These are phyloP conservation scores for Euclidium syriacum DNA, from an alignment of 345 rosid genomes.

Conservation along the genomic window DNA sequence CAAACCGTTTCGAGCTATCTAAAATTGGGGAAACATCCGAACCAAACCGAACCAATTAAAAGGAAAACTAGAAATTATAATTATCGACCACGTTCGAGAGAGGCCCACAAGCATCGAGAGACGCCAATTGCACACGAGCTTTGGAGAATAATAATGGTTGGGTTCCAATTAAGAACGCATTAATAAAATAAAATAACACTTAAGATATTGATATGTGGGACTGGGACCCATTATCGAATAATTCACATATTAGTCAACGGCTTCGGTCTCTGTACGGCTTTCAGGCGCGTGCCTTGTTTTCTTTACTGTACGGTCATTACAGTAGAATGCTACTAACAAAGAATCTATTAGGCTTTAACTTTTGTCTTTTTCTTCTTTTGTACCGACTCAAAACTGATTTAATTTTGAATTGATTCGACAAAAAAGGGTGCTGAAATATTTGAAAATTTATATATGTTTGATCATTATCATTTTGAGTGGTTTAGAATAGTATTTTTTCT, in stretches of 20 bases:
- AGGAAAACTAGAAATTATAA: too few species aligned
- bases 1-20: too few species aligned
- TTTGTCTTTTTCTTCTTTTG: background rate
- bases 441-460: too few species aligned
- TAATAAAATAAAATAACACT: background rate
- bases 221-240: slow-evolving; percentile 13
- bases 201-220: background rate
- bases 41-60: too few species aligned
- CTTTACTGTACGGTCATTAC: slow-evolving; percentile 27
- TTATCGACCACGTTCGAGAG: background rate
- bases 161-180: slow-evolving; percentile 32
- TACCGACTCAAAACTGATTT: background rate
- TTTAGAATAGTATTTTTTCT: background rate
- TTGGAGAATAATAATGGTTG: slow-evolving; percentile 12
- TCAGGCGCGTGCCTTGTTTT: slow-evolving; percentile 16
- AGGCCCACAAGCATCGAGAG: background rate
- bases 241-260: slow-evolving; percentile 21
- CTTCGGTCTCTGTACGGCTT: slow-evolving; percentile 31
- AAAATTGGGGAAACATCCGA: too few species aligned
- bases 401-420: background rate
- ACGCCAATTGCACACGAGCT: background rate
- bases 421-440: too few species aligned
- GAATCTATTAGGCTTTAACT: background rate
- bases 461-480: background rate
- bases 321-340: background rate